Percentiles rank a stretch among this genome's conserved stretches.
phyloP scores from a whole-genome alignment of 2,329 filamentous ascomycete species.

The Ophiocordyceps australis region DNA sequence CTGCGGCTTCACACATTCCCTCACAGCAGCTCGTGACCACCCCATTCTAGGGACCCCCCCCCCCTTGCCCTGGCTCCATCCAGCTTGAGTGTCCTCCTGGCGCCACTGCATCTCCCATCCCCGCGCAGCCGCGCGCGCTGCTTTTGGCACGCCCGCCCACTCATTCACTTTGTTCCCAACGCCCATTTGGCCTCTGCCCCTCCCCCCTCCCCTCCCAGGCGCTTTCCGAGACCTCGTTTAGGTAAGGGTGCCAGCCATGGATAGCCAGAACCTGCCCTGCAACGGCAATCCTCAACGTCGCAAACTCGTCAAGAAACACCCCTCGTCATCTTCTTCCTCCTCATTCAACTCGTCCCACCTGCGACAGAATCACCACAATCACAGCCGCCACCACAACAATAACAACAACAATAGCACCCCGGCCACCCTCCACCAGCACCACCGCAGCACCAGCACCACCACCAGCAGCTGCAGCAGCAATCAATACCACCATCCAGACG shows the following conservation, averaged over 20 bases:
- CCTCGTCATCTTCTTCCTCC: too few species aligned
- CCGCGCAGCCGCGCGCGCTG: neutral
- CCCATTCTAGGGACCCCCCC: too few species aligned
- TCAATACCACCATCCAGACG: constrained; percentile 17
- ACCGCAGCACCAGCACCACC: constrained; percentile 11
- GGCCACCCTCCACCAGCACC: constrained; percentile 21
- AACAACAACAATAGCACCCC: too few species aligned
- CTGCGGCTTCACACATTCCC: too few species aligned
- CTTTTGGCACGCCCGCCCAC: constrained; percentile 1
- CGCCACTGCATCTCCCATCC: constrained; percentile 1
- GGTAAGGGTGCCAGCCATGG: constrained; percentile 20
- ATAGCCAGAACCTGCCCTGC: constrained; percentile 22
- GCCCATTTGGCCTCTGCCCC: constrained; percentile 1
- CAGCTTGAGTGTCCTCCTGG: neutral
- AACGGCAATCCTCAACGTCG: constrained; percentile 35
- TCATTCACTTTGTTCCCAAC: constrained; percentile 4
- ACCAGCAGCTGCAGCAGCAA: too few species aligned
- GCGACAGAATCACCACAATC: too few species aligned
- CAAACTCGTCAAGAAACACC: constrained; percentile 43
- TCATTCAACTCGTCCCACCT: too few species aligned
- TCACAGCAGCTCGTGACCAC: too few species aligned
- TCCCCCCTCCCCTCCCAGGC: constrained; percentile 3
- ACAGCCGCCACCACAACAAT: too few species aligned
- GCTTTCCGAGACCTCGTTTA: constrained; percentile 7
- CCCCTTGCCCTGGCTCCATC: too few species aligned